Evolutionary conservation across 129 eudicot genomes (phyloP).

Genomic region (Oenanthe sinensis): DNA sequence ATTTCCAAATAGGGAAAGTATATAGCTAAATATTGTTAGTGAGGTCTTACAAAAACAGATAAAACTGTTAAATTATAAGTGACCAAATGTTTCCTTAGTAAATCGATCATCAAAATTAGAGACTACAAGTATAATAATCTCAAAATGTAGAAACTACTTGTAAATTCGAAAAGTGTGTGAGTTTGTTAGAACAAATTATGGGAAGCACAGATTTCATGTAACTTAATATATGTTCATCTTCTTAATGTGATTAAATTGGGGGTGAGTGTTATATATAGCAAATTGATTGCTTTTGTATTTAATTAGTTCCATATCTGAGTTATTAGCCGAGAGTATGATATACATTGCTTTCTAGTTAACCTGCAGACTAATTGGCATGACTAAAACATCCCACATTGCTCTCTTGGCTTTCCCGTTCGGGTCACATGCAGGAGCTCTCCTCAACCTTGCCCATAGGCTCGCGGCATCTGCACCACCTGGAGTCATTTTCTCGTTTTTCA

Average conservation of each 20-base stretch:
- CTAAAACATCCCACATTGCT: conserved; percentile 18
- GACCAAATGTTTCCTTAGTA: too few species aligned
- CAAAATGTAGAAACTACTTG: too few species aligned
- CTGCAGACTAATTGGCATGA: background rate
- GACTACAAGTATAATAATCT: too few species aligned
- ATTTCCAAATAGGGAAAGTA: too few species aligned
- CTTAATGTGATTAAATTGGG: background rate
- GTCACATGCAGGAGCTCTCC: conserved; percentile 28
- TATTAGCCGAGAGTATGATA: background rate
- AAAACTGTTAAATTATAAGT: too few species aligned
- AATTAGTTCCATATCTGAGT: background rate
- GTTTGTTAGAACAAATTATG: background rate
- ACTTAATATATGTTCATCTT: background rate
- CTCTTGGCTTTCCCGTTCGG: conserved; percentile 40
- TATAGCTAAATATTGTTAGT: too few species aligned
- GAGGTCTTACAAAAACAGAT: too few species aligned
- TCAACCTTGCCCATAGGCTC: conserved; percentile 15
- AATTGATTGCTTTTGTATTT: background rate
- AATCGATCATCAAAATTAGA: too few species aligned
- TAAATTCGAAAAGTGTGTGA: too few species aligned
- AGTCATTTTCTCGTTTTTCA: conserved; percentile 26
- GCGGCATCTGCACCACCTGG: conserved; percentile 22
- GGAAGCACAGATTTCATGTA: background rate
- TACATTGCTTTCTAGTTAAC: background rate
- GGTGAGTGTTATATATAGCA: background rate